Evolutionary conservation across 176 grass and related monocot species (phyloP).

Genomic region (Lolium rigidum): DNA sequence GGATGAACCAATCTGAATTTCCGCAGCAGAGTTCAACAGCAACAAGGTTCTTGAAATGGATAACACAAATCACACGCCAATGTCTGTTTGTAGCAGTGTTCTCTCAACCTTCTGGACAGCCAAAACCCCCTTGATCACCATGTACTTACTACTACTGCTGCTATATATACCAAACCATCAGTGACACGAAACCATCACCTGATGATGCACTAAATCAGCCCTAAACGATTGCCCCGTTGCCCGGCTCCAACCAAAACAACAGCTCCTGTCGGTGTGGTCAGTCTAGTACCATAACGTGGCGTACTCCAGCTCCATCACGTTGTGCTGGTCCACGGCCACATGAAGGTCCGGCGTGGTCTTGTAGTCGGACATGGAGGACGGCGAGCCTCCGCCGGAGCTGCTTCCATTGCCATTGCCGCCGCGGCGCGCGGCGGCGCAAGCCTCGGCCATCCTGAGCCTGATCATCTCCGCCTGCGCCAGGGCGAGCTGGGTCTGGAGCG

Average conservation of each 20-base stretch:
- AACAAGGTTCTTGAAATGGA: slow-evolving; percentile 22
- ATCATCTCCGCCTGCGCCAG: slow-evolving; percentile 92
- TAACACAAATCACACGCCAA: slow-evolving; percentile 39
- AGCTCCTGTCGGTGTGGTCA: neutral
- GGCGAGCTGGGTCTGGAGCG: slow-evolving; percentile 86
- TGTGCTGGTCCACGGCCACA: slow-evolving; percentile 46
- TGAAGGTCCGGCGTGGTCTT: slow-evolving; percentile 43
- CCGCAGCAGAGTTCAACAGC: neutral
- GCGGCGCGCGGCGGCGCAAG: slow-evolving; percentile 43
- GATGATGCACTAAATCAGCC: slow-evolving; percentile 50
- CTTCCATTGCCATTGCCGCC: neutral
- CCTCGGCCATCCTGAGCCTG: slow-evolving; percentile 63
- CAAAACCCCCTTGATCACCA: slow-evolving; percentile 16
- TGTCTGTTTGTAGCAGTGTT: slow-evolving; percentile 28
- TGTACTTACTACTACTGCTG: neutral
- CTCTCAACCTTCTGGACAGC: slow-evolving; percentile 35
- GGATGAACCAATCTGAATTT: slow-evolving; percentile 1
- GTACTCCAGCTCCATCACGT: slow-evolving; percentile 38
- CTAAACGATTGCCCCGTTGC: neutral
- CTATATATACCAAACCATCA: slow-evolving; percentile 43
- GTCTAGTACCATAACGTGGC: slow-evolving; percentile 43
- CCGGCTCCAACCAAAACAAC: neutral
- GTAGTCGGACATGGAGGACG: slow-evolving; percentile 55
- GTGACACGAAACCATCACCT: slow-evolving; percentile 7
- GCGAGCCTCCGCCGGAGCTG: slow-evolving; percentile 43